phyloP scores from a whole-genome alignment of 2,329 filamentous ascomycete species.

The Fusarium foetens region DNA sequence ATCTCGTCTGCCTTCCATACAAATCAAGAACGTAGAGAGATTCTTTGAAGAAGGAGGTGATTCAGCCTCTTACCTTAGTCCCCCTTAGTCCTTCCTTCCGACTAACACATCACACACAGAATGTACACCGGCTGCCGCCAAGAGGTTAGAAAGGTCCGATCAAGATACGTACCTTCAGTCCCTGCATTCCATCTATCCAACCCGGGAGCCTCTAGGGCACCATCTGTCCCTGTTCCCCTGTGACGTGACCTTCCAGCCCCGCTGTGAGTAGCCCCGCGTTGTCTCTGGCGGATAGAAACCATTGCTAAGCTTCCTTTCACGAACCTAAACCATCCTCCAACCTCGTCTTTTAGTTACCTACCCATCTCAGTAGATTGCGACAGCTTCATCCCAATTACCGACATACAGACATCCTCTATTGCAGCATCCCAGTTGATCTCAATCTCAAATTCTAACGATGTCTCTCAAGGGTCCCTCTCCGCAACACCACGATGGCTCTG shows the following conservation, averaged over 20 bases:
- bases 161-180: constrained; percentile 36
- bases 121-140: constrained; percentile 7
- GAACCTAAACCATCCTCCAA: constrained; percentile 17
- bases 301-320: constrained; percentile 19
- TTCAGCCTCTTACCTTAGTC: not conserved
- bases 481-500: constrained; percentile 72
- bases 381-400: constrained; percentile 6
- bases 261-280: constrained; percentile 42
- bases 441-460: constrained; percentile 20
- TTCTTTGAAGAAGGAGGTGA: constrained; percentile 10
- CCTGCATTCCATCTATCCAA: constrained; percentile 29
- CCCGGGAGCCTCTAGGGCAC: not conserved
- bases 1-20: not conserved
- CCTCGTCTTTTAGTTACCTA: not conserved
- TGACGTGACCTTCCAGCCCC: constrained; percentile 43
- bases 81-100: constrained; percentile 19
- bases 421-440: not conserved
- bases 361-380: constrained; percentile 4
- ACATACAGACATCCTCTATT: constrained; percentile 14
- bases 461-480: constrained; percentile 66
- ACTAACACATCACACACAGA: not conserved
- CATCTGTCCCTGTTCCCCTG: constrained; percentile 15
- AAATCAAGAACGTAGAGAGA: not conserved
- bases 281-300: not conserved
- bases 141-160: constrained; percentile 13